Evolutionary conservation across 192 early-diverging fungal species (phyloP).

Genomic region (Funneliformis geosporum): DNA sequence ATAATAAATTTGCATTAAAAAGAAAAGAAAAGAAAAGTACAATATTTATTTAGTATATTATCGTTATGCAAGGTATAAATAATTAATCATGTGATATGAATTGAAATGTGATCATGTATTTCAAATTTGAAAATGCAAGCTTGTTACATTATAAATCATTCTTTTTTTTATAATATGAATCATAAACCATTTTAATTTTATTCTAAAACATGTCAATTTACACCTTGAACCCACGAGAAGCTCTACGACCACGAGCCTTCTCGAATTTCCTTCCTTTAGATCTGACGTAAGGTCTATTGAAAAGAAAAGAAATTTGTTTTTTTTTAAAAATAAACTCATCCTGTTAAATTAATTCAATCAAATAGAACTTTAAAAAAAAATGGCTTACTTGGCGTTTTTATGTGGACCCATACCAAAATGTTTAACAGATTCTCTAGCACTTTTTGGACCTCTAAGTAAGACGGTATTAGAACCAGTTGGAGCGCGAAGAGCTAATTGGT

Average conservation of each 20-base stretch:
- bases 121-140: too few species aligned
- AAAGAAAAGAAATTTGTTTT: background rate
- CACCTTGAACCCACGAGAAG: slow-evolving; percentile 95
- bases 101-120: too few species aligned
- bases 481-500: slow-evolving; percentile 98
- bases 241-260: slow-evolving; percentile 98
- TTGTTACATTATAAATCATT: too few species aligned
- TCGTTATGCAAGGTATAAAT: too few species aligned
- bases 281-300: slow-evolving; percentile 79
- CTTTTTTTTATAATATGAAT: too few species aligned
- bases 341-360: background rate
- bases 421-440: slow-evolving; percentile 96
- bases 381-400: slow-evolving; percentile 43
- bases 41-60: too few species aligned
- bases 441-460: slow-evolving; percentile 94
- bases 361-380: background rate
- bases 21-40: too few species aligned
- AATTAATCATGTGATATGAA: too few species aligned
- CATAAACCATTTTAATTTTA: too few species aligned
- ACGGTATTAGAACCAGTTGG: slow-evolving; percentile 95
- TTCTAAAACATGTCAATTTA: background rate
- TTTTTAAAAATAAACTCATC: background rate
- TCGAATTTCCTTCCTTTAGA: slow-evolving; percentile 99
- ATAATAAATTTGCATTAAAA: too few species aligned
- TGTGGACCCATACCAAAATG: slow-evolving; percentile 84